Conservation (phyloP, 2,329 filamentous ascomycete genomes). For the Paracorniculantispora psalliotae region DNA sequence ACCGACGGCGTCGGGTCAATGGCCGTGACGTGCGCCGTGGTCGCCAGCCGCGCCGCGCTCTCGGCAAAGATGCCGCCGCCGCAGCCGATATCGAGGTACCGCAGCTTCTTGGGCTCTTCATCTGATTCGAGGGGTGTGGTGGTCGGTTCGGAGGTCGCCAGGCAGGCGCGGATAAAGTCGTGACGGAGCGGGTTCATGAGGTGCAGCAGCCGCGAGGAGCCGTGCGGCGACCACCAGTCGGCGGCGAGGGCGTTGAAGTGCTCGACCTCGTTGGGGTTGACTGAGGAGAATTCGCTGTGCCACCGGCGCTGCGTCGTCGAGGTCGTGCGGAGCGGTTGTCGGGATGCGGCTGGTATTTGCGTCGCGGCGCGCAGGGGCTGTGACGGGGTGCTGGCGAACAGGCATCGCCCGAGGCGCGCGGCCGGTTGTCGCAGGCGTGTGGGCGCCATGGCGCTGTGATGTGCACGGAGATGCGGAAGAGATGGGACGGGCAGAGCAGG, state of each 20-base stretch:
- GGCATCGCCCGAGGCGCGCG: background rate
- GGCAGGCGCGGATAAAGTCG: constrained; percentile 78
- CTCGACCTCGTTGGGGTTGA: constrained; percentile 83
- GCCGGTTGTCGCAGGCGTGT: background rate
- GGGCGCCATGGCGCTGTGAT: background rate
- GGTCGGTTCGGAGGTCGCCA: constrained; percentile 44
- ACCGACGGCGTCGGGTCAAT: constrained; percentile 75
- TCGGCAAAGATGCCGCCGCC: constrained; percentile 97
- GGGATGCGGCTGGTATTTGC: background rate
- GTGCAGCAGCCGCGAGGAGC: constrained; percentile 85
- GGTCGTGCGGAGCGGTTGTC: background rate
- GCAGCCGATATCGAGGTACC: constrained; percentile 89
- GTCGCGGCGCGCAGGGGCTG: background rate
- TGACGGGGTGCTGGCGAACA: background rate
- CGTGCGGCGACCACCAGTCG: constrained; percentile 96
- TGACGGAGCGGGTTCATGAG: constrained; percentile 97
- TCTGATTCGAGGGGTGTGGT: constrained; percentile 28
- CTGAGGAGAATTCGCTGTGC: constrained; percentile 52
- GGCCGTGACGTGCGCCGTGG: constrained; percentile 61
- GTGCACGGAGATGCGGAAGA: background rate
- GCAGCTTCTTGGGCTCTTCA: constrained; percentile 32
- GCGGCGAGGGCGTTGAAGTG: constrained; percentile 93
- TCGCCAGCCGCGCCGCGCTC: constrained; percentile 64
- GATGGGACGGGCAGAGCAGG: background rate
- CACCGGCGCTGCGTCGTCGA: background rate